Conservation (phyloP, 176 grass and related monocot species). For the Miscanthus lutarioriparius region DNA sequence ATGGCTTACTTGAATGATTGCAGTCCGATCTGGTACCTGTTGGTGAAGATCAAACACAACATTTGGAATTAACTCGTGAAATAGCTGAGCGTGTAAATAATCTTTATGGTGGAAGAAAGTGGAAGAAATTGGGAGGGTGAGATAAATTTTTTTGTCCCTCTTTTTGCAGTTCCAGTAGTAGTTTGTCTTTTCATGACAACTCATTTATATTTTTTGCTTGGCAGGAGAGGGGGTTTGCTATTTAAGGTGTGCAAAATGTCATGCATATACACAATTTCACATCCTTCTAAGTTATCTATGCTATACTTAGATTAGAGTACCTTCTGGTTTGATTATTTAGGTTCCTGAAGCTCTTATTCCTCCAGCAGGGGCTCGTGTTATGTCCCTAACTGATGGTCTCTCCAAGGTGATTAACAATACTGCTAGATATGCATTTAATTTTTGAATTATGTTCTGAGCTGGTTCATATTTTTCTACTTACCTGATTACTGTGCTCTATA, state of each 20-base stretch:
- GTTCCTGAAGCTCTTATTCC: constrained; percentile 94
- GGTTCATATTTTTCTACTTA: constrained; percentile 10
- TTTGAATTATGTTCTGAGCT: constrained; percentile 22
- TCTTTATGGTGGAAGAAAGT: constrained; percentile 91
- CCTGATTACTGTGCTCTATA: neutral
- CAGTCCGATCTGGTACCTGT: constrained; percentile 99
- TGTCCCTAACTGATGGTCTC: constrained; percentile 96
- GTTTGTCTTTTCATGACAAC: constrained; percentile 35
- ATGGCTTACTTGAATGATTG: constrained; percentile 31
- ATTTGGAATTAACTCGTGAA: constrained; percentile 97
- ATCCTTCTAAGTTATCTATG: neutral
- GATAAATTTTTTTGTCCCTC: neutral
- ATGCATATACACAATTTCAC: constrained; percentile 19
- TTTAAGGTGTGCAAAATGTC: constrained; percentile 67
- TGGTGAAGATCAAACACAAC: constrained; percentile 99
- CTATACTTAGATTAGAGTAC: constrained; percentile 24
- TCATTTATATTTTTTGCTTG: constrained; percentile 42
- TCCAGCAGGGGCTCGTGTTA: constrained; percentile 86
- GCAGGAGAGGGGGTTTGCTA: constrained; percentile 72
- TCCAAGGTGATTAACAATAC: constrained; percentile 68
- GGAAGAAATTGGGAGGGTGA: constrained; percentile 98
- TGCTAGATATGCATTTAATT: constrained; percentile 17
- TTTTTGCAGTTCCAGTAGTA: constrained; percentile 10
- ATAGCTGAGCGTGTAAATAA: constrained; percentile 88
- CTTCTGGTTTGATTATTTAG: constrained; percentile 47